These are phyloP conservation scores for Candida broadrunensis DNA, from an alignment of 805 yeast genomes.

Conservation along the genomic window DNA sequence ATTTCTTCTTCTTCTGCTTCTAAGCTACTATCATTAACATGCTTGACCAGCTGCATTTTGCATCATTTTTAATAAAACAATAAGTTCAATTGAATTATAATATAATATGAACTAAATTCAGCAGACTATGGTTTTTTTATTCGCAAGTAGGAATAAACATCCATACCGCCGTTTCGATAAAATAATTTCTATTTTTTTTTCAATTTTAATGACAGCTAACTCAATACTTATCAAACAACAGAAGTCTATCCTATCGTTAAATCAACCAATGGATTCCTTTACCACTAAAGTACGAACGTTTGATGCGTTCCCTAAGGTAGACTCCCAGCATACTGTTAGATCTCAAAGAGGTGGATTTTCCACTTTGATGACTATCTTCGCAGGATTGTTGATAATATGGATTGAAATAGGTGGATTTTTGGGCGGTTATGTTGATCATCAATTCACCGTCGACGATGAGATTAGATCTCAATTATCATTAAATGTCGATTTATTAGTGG, in stretches of 20 bases:
- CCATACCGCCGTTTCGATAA: too few relatives aligned
- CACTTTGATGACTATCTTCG: conserved; percentile 60
- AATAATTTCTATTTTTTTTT: too few relatives aligned
- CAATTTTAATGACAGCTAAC: too few relatives aligned
- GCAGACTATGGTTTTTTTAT: too few relatives aligned
- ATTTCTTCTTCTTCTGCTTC: background rate
- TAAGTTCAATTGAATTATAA: too few relatives aligned
- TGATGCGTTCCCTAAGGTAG: conserved; percentile 47
- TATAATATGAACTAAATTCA: too few relatives aligned
- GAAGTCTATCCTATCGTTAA: too few relatives aligned
- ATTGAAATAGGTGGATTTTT: conserved; percentile 80
- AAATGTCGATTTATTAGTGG: conserved; percentile 76
- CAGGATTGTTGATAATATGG: conserved; percentile 70
- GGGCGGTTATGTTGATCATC: conserved; percentile 78
- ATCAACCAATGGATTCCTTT: conserved; percentile 39
- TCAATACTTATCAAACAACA: too few relatives aligned
- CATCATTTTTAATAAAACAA: too few relatives aligned
- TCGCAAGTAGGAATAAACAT: too few relatives aligned
- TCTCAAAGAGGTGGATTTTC: conserved; percentile 77
- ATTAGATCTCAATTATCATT: conserved; percentile 58
- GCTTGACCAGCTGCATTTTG: too few relatives aligned
- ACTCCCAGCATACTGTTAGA: conserved; percentile 58
- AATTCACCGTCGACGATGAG: conserved; percentile 67
- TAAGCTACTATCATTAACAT: background rate
- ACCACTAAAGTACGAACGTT: conserved; percentile 40